Evolutionary conservation across 345 rosid species (phyloP).

Genomic region (Carallia brachiata): DNA sequence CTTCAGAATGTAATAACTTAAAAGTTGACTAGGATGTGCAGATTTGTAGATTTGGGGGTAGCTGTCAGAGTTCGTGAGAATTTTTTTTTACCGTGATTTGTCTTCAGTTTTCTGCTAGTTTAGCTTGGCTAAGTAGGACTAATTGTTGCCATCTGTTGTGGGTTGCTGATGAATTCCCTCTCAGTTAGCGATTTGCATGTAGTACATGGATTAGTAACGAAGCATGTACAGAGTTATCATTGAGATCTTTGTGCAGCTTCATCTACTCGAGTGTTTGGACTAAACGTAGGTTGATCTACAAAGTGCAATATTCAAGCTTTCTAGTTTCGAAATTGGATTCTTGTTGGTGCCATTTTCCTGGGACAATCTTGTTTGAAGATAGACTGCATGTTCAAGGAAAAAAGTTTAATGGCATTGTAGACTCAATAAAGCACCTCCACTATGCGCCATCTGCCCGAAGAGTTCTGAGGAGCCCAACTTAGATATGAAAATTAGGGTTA

Average conservation of each 20-base stretch:
- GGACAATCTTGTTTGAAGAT: too few relatives aligned
- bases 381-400: too few relatives aligned
- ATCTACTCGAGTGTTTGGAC: too few relatives aligned
- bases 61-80: neutral
- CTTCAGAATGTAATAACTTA: slow-evolving; percentile 62
- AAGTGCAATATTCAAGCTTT: too few relatives aligned
- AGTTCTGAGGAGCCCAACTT: too few relatives aligned
- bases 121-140: neutral
- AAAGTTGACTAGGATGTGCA: neutral
- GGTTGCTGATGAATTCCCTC: neutral
- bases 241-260: neutral
- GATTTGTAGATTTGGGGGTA: neutral
- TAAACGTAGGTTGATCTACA: too few relatives aligned
- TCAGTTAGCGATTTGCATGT: slow-evolving; percentile 9
- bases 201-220: slow-evolving; percentile 3
- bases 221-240: slow-evolving; percentile 15
- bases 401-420: too few relatives aligned
- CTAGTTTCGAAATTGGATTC: too few relatives aligned
- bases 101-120: too few relatives aligned
- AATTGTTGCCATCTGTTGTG: neutral
- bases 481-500: neutral
- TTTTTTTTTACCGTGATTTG: neutral
- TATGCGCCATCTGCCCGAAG: too few relatives aligned
- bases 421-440: too few relatives aligned
- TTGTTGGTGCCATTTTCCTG: too few relatives aligned